Conservation (phyloP, 352 stramenopile species). For the Phytophthora lateralis region DNA sequence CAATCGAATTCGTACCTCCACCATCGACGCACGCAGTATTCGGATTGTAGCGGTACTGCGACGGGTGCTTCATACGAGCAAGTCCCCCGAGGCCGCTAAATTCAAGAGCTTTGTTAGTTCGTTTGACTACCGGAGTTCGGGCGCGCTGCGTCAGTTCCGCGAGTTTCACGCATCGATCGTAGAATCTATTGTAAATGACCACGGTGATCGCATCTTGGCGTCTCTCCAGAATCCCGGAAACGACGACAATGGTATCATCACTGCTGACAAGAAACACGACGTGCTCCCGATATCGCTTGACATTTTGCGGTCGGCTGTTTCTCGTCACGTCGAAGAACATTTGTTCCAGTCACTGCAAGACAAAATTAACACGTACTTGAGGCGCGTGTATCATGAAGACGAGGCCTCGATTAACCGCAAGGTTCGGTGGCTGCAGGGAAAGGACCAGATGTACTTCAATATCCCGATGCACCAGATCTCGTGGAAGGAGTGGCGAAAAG, state of each 20-base stretch:
- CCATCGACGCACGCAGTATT: slow-evolving; percentile 73
- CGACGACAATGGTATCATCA: slow-evolving; percentile 16
- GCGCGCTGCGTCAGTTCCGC: slow-evolving; percentile 57
- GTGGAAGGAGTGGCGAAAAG: slow-evolving; percentile 84
- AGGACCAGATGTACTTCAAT: slow-evolving; percentile 91
- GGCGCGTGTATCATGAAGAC: slow-evolving; percentile 72
- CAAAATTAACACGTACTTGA: slow-evolving; percentile 60
- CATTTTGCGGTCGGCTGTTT: slow-evolving; percentile 63
- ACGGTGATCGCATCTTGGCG: slow-evolving; percentile 65
- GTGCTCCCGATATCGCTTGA: slow-evolving; percentile 50
- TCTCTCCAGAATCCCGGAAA: slow-evolving; percentile 54
- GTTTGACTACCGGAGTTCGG: slow-evolving; percentile 55
- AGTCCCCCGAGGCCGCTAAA: slow-evolving; percentile 70
- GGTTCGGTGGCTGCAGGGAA: slow-evolving; percentile 89
- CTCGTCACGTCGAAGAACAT: slow-evolving; percentile 84
- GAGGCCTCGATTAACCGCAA: slow-evolving; percentile 84
- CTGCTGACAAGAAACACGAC: slow-evolving; percentile 26
- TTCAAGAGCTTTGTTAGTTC: slow-evolving; percentile 69
- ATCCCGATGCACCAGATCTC: slow-evolving; percentile 85
- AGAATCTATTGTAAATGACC: slow-evolving; percentile 65
- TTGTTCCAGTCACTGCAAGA: slow-evolving; percentile 74
- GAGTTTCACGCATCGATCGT: slow-evolving; percentile 69
- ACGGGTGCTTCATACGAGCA: slow-evolving; percentile 77
- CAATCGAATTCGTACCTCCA: slow-evolving; percentile 35
- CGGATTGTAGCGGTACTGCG: slow-evolving; percentile 85